Conservation (phyloP, 805 yeast genomes). For the Wickerhamiella cacticola region DNA sequence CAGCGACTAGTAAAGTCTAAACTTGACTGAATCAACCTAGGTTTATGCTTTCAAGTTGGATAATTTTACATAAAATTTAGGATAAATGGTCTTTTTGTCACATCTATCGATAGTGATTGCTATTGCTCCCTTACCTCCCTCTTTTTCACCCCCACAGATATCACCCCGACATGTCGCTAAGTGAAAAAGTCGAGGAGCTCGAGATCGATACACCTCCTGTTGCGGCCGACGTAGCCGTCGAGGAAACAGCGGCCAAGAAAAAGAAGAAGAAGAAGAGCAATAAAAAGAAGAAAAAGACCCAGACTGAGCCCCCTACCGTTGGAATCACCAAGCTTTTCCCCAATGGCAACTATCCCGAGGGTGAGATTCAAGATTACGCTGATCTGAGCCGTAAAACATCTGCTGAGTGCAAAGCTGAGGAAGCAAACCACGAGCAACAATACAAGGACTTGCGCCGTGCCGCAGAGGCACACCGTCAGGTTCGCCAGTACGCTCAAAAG, state of each 20-base stretch:
- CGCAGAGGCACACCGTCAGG: constrained; percentile 91
- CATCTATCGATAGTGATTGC: no score
- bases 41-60: no score
- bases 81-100: no score
- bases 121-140: no score
- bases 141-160: no score
- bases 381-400: constrained; percentile 51
- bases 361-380: constrained; percentile 15
- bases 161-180: constrained; percentile 2
- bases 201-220: constrained; percentile 18
- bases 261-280: constrained; percentile 48
- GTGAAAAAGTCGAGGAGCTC: constrained; percentile 14
- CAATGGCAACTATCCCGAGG: constrained; percentile 34
- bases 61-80: no score
- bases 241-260: constrained; percentile 28
- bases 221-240: constrained; percentile 21
- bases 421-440: constrained; percentile 29
- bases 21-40: not conserved
- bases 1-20: not conserved
- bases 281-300: constrained; percentile 43
- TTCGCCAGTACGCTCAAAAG: constrained; percentile 64
- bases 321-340: constrained; percentile 60
- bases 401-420: constrained; percentile 74
- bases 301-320: constrained; percentile 39
- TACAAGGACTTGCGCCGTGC: constrained; percentile 92